Evolutionary conservation across 1,284 basidiomycete species (phyloP).

Genomic region (Ustilago cynodontis): DNA sequence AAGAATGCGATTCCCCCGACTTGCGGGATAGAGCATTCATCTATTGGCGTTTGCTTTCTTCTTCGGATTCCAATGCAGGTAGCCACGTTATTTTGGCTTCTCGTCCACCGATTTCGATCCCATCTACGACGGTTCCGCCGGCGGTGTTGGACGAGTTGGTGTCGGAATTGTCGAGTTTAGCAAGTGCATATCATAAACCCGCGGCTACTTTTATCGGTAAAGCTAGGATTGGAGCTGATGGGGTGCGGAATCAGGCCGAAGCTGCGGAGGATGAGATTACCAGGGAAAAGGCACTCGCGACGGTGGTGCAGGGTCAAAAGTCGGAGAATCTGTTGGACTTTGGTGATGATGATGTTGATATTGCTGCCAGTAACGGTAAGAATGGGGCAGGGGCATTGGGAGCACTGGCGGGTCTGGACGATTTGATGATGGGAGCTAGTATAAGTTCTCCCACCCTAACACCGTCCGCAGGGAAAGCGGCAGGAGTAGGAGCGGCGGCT

Average conservation of each 20-base stretch:
- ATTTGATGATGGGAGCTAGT: constrained; percentile 49
- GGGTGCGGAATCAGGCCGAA: constrained; percentile 31
- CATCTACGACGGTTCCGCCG: constrained; percentile 87
- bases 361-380: constrained; percentile 12
- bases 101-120: constrained; percentile 91
- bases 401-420: constrained; percentile 60
- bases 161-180: constrained; percentile 76
- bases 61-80: constrained; percentile 89
- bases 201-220: constrained; percentile 73
- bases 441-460: constrained; percentile 18
- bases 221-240: constrained; percentile 65
- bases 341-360: constrained; percentile 62
- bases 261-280: constrained; percentile 60
- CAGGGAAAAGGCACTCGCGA: constrained; percentile 65
- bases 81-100: constrained; percentile 90
- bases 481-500: constrained; percentile 3
- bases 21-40: constrained; percentile 96
- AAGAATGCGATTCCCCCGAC: constrained; percentile 96
- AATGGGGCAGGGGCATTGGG: constrained; percentile 48
- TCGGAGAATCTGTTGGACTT: constrained; percentile 68
- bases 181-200: constrained; percentile 96
- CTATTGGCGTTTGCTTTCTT: constrained; percentile 90
- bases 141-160: constrained; percentile 93
- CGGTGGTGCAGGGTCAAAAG: constrained; percentile 72
- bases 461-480: no score